A percentile compares a stretch with the other conserved stretches of the same genome.
phyloP scores from a whole-genome alignment of 495 filamentous ascomycete genomes.

The Trichoderma reesei region DNA sequence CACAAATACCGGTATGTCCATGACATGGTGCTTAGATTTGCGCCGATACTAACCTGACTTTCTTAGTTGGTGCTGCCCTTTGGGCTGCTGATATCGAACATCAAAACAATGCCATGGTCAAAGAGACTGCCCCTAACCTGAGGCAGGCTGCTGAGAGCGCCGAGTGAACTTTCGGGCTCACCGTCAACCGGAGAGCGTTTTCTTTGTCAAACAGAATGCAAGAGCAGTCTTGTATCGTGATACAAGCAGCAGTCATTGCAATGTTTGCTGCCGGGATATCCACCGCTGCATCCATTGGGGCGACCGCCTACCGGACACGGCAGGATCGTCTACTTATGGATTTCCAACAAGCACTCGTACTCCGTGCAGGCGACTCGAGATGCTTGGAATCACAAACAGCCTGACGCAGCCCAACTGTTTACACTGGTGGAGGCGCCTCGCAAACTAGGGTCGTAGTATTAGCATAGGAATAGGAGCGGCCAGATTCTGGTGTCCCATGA shows the following conservation, averaged over 20 bases:
- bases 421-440: background rate
- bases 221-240: no score
- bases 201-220: background rate
- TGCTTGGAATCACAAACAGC: background rate
- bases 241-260: background rate
- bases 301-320: background rate
- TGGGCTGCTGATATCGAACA: constrained; percentile 91
- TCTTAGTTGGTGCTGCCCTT: constrained; percentile 67
- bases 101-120: constrained; percentile 35
- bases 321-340: background rate
- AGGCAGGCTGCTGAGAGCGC: constrained; percentile 46
- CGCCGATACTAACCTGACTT: constrained; percentile 20
- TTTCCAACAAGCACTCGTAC: background rate
- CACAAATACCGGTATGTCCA: constrained; percentile 61
- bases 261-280: background rate
- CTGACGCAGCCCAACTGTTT: background rate
- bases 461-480: background rate
- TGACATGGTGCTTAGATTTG: background rate
- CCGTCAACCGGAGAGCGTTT: background rate
- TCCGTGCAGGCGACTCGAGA: background rate
- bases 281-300: background rate
- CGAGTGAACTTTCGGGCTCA: constrained; percentile 23
- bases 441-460: background rate
- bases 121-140: constrained; percentile 43
- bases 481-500: background rate